Evolutionary conservation across 768 basidiomycete species (phyloP), one percentile per base, ranked within the genome.

Genomic region (Tremella yokohamensis): DNA sequence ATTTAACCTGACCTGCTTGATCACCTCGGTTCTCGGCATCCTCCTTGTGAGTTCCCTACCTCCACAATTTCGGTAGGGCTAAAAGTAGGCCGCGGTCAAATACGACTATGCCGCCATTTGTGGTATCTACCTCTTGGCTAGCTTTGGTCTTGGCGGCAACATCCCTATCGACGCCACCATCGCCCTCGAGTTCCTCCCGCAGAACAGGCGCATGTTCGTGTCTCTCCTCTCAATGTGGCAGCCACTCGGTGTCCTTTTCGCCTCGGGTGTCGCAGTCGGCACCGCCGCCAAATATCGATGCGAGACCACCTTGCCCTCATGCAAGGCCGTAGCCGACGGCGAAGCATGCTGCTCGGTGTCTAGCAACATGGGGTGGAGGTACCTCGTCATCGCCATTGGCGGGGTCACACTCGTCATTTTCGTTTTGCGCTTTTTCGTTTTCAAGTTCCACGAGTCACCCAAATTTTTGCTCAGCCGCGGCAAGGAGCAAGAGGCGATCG

Each of bases 361-460:
- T 0, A 74, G 79, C 62, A 85, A 84, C 61, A 83, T 82, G 80
- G 84, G 84, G 9, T 85, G 84, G 84, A 77, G 84, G 71, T 84
- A 84, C 66, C 79, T 79, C n/a, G 72, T 81, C 79, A 83, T 70
- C 64, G 77, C 74, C 42, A 53, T 73, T 22, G 64, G 78, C 29
- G 49, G 19, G n/a, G 58, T 84, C 50, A 84, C 83, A 0, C 76
- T 84, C 25, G 11, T 82, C 47, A 79, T 83, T 69, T 85, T 83
- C 72, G 67, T 83, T 56, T 59, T 79, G 54, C 83, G 84, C 29
- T 84, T 81, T 75, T 67, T 83, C 52, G 74, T 85, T 20, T 84
- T 86, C 63, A 80, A 80, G 60, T 77, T 85, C 50, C 81, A 83
- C 64, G 84, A 85, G 65, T 83, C 83, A 0, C 81, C 84, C 13